Evolutionary conservation across 2,329 filamentous ascomycete genomes (phyloP), one percentile per base, ranked within the genome.

Genomic region (Didymosphaeria variabile): DNA sequence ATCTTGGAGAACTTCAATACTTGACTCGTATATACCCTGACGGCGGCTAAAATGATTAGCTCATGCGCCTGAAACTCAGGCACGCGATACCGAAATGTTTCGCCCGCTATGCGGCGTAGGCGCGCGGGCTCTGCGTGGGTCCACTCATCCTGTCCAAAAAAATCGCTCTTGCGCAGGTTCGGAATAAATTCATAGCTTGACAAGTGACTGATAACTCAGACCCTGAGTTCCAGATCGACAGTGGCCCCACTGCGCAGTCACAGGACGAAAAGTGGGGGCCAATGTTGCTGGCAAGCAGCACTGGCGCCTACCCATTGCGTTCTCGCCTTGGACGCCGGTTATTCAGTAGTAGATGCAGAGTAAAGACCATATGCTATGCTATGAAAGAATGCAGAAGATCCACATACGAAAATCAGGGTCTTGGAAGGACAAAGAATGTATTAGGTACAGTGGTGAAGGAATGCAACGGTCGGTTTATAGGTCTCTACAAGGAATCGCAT

Each of bases 1-100:
- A 3, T 52, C 38, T 21, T 29, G 32, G 49, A 21, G 7, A 17
- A 15, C 3, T 29, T 52, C 49, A 21, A 52, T 52, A 52, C 47
- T 19, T 36, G 31, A 12, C 31, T 50, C 47, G 26, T 50, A 50
- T 19, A 15, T 2, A 32, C 12, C 17, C 31, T 26, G 32, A 4
- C 5, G 19, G 32, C n/a, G 32, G n/a, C 10, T 23, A 12, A 17
- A 4, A 13, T 52, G 49, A 52, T 52, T 52, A 32, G 49, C 21
- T 15, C 7, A 15, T 32, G 12, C 38, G 49, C 49, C 49, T 52
- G 15, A n/a, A 52, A 15, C 38, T 5, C 19, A 38, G 15, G 32
- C 19, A 34, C 32, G 49, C 49, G 32, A 52, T 40, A 38, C 49
- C 32, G 31, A n/a, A 52, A 52, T 23, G n/a, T 36, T 8, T 52